These are phyloP conservation scores for Jackrogersella minutella DNA, from an alignment of 495 filamentous ascomycete genomes.

Conservation along the genomic window DNA sequence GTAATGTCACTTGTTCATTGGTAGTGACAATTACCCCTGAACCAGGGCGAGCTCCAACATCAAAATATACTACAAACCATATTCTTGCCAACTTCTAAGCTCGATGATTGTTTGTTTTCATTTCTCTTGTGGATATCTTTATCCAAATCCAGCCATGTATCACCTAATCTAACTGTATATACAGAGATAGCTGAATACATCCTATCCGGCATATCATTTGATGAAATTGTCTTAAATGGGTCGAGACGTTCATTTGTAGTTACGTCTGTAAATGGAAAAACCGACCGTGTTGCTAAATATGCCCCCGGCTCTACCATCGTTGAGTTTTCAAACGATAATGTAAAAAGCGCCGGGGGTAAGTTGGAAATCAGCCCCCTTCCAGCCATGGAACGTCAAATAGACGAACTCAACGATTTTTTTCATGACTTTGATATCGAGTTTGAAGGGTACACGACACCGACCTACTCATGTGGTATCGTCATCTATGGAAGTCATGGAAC, in stretches of 20 bases:
- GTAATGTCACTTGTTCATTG: background rate
- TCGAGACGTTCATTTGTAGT: slow-evolving; percentile 57
- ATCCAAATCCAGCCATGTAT: slow-evolving; percentile 3
- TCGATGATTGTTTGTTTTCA: no score
- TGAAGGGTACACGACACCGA: slow-evolving; percentile 43
- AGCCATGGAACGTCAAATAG: slow-evolving; percentile 69
- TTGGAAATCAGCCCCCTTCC: slow-evolving; percentile 62
- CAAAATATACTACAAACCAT: slow-evolving; percentile 21
- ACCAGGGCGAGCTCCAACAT: background rate
- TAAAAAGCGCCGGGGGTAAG: slow-evolving; percentile 36
- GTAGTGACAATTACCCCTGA: background rate
- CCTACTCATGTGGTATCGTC: slow-evolving; percentile 65
- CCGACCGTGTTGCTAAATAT: slow-evolving; percentile 50
- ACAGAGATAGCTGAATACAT: slow-evolving; percentile 56
- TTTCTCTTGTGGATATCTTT: background rate
- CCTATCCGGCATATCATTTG: slow-evolving; percentile 58
- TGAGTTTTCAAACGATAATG: slow-evolving; percentile 43
- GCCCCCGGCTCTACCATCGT: slow-evolving; percentile 48
- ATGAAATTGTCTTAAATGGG: slow-evolving; percentile 53
- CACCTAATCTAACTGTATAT: slow-evolving; percentile 18
- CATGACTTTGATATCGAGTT: slow-evolving; percentile 60
- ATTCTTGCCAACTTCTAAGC: slow-evolving; percentile 14
- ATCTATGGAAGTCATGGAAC: slow-evolving; percentile 85
- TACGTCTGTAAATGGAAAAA: slow-evolving; percentile 54
- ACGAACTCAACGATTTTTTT: slow-evolving; percentile 72